Evolutionary conservation across 352 stramenopile genomes (phyloP).

Genomic region (Phytophthora fragariae): DNA sequence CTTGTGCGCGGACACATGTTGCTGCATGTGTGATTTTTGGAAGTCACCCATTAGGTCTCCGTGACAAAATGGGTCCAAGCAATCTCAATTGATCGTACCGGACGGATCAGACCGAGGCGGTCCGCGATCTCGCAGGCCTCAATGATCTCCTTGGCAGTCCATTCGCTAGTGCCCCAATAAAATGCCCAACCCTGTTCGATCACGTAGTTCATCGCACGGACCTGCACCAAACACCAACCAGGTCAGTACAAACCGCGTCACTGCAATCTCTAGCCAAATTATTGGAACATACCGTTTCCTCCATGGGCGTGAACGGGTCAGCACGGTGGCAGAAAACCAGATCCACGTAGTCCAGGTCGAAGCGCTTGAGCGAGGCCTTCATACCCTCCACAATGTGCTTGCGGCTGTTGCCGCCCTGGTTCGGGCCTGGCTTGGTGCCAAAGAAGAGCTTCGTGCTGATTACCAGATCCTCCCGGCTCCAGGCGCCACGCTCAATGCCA

Average conservation of each 20-base stretch:
- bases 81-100: slow-evolving; percentile 32
- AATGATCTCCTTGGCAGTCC: slow-evolving; percentile 72
- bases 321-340: slow-evolving; percentile 76
- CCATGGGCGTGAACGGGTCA: slow-evolving; percentile 57
- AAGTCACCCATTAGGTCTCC: slow-evolving; percentile 22
- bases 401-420: slow-evolving; percentile 46
- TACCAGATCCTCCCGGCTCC: slow-evolving; percentile 63
- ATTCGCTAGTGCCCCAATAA: slow-evolving; percentile 81
- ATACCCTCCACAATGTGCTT: slow-evolving; percentile 71
- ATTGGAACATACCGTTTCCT: slow-evolving; percentile 57
- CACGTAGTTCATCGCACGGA: slow-evolving; percentile 62
- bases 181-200: slow-evolving; percentile 39
- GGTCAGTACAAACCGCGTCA: not conserved
- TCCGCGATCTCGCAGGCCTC: slow-evolving; percentile 55
- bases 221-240: slow-evolving; percentile 11
- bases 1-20: too few relatives aligned
- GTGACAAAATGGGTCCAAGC: not conserved
- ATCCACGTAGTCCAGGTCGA: slow-evolving; percentile 69
- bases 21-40: too few relatives aligned
- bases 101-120: slow-evolving; percentile 42
- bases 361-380: slow-evolving; percentile 62
- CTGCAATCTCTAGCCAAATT: not conserved
- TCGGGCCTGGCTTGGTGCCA: slow-evolving; percentile 45
- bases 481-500: slow-evolving; percentile 51
- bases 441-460: slow-evolving; percentile 79